A percentile compares a stretch with the other conserved stretches of the same genome.
phyloP scores from a whole-genome alignment of 2,329 filamentous ascomycete species.

The Lecanoromycetidae sp. region DNA sequence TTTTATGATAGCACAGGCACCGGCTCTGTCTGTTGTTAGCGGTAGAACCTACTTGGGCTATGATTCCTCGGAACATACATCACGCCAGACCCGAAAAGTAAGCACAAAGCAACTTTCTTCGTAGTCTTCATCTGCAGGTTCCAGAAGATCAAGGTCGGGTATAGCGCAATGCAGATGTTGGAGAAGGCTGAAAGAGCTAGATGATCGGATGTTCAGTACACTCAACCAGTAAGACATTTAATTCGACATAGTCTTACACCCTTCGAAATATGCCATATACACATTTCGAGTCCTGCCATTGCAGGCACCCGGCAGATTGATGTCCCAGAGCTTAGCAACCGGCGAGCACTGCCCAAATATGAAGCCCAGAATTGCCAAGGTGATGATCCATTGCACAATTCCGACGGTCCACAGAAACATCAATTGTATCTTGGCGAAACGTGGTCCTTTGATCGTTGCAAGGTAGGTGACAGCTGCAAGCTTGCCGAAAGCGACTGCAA shows the following conservation, averaged over 20 bases:
- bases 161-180: background rate
- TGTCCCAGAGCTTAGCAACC: background rate
- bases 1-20: background rate
- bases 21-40: background rate
- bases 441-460: background rate
- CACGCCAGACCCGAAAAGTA: conserved; percentile 2
- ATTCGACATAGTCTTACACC: background rate
- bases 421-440: background rate
- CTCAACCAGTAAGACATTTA: background rate
- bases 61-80: background rate
- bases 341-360: conserved; percentile 6
- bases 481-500: conserved; percentile 1
- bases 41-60: background rate
- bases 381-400: background rate
- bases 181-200: conserved; percentile 1
- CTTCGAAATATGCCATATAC: background rate
- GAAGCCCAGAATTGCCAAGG: background rate
- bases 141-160: conserved; percentile 7
- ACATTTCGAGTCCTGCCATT: background rate
- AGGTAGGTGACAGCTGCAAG: background rate
- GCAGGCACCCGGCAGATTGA: background rate
- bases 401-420: conserved; percentile 1
- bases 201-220: background rate
- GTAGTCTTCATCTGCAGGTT: conserved; percentile 3
- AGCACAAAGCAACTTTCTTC: background rate